Evolutionary conservation across 108 stramenopile species (phyloP).

Genomic region (Pseudonitzschia multiseries): DNA sequence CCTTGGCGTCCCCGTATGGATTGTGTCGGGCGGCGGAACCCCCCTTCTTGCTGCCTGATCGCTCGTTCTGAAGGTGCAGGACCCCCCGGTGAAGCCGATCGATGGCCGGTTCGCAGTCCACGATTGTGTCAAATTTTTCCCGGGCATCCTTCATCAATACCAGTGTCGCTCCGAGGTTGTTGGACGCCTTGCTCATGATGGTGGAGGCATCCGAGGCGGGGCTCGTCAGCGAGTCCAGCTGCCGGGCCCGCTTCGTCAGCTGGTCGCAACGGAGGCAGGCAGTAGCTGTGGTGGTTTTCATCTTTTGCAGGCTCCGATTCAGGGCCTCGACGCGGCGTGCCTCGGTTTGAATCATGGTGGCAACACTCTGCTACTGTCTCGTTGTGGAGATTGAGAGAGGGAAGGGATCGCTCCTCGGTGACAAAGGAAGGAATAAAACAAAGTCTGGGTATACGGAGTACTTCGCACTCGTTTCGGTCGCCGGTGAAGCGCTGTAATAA

Average conservation of each 20-base stretch:
- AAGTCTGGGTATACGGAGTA: no score
- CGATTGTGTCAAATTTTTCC: slow-evolving; percentile 84
- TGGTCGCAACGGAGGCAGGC: slow-evolving; percentile 62
- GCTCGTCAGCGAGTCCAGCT: slow-evolving; percentile 75
- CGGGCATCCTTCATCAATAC: slow-evolving; percentile 68
- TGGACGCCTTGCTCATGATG: slow-evolving; percentile 52
- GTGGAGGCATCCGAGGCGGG: slow-evolving; percentile 80
- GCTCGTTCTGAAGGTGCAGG: slow-evolving; percentile 48
- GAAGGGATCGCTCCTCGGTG: no score
- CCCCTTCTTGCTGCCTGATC: slow-evolving; percentile 27
- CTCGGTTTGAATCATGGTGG: slow-evolving; percentile 6
- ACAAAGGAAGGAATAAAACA: no score
- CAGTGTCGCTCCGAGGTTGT: slow-evolving; percentile 64
- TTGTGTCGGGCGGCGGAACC: slow-evolving; percentile 13
- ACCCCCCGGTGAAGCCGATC: slow-evolving; percentile 66
- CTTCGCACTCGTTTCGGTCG: no score
- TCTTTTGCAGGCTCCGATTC: slow-evolving; percentile 42
- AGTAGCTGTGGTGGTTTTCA: slow-evolving; percentile 55
- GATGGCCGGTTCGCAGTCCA: slow-evolving; percentile 78
- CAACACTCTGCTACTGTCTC: no score
- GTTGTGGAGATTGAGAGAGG: no score
- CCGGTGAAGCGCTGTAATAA: no score
- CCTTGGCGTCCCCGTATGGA: slow-evolving; percentile 23
- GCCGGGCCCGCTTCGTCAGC: slow-evolving; percentile 64
- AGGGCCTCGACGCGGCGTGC: slow-evolving; percentile 48